Conservation (phyloP, 2,329 filamentous ascomycete genomes). For the Blastomyces emzantsi region DNA sequence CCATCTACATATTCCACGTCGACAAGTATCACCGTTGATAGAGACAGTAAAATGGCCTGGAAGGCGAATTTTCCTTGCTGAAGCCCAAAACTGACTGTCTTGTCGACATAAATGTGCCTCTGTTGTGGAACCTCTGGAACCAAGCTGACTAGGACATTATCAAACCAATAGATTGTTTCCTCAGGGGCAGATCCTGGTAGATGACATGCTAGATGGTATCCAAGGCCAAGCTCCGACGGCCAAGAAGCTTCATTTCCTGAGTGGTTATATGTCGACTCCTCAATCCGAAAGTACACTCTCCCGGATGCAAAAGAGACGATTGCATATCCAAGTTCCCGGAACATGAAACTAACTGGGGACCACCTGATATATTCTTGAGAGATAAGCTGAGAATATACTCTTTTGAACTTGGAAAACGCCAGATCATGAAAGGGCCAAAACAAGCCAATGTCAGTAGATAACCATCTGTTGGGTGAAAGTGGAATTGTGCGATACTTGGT, state of each 20-base stretch:
- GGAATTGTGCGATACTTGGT: background rate
- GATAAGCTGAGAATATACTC: background rate
- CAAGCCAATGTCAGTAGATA: background rate
- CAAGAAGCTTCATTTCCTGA: background rate
- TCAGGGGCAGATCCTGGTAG: slow-evolving; percentile 5
- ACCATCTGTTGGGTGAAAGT: background rate
- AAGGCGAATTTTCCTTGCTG: background rate
- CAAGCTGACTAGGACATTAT: slow-evolving; percentile 5
- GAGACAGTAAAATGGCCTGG: slow-evolving; percentile 1
- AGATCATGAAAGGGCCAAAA: background rate
- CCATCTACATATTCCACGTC: slow-evolving; percentile 1
- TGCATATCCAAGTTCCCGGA: slow-evolving; percentile 5
- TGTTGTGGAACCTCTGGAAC: background rate
- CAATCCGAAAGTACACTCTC: background rate
- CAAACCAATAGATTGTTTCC: slow-evolving; percentile 8
- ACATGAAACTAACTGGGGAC: slow-evolving; percentile 1
- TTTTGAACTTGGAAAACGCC: slow-evolving; percentile 4
- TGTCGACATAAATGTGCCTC: background rate
- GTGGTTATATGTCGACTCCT: background rate
- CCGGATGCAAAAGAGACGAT: slow-evolving; percentile 6
- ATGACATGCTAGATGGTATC: background rate
- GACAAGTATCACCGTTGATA: background rate
- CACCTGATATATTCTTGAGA: background rate
- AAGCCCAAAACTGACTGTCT: slow-evolving; percentile 3
- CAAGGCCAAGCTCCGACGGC: slow-evolving; percentile 2